Conservation (phyloP, 306 rosid genomes). For the Inga leiocalycina region DNA sequence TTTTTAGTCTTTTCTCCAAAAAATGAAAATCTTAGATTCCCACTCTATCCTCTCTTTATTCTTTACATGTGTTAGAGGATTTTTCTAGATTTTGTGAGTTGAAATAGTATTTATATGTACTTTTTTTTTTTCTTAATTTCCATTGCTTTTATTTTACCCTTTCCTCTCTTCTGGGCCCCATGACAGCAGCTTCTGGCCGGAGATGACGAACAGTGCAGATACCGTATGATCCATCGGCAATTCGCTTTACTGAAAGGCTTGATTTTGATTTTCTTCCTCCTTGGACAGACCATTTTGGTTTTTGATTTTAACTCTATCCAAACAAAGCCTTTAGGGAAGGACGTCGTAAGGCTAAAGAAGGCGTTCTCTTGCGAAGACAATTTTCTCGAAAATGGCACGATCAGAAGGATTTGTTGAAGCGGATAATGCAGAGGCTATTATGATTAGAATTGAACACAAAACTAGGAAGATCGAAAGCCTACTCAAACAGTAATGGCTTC, state of each 20-base stretch:
- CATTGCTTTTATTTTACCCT: too few species aligned
- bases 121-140: too few species aligned
- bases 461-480: constrained; percentile 92
- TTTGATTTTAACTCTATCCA: background rate
- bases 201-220: too few species aligned
- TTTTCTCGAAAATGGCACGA: constrained; percentile 54
- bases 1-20: too few species aligned
- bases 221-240: too few species aligned
- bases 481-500: constrained; percentile 72
- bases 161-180: too few species aligned
- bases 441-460: constrained; percentile 91
- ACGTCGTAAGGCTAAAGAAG: background rate
- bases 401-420: constrained; percentile 70
- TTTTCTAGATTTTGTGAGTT: too few species aligned
- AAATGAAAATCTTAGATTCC: too few species aligned
- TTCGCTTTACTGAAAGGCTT: background rate
- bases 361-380: constrained; percentile 18
- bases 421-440: constrained; percentile 90
- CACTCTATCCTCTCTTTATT: too few species aligned
- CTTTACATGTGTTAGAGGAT: too few species aligned
- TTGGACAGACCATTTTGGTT: background rate
- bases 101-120: too few species aligned
- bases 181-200: too few species aligned
- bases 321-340: background rate
- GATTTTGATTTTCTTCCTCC: background rate